Conservation (phyloP, 139 green algal genomes). For the Chlamydomonas schloesseri region DNA sequence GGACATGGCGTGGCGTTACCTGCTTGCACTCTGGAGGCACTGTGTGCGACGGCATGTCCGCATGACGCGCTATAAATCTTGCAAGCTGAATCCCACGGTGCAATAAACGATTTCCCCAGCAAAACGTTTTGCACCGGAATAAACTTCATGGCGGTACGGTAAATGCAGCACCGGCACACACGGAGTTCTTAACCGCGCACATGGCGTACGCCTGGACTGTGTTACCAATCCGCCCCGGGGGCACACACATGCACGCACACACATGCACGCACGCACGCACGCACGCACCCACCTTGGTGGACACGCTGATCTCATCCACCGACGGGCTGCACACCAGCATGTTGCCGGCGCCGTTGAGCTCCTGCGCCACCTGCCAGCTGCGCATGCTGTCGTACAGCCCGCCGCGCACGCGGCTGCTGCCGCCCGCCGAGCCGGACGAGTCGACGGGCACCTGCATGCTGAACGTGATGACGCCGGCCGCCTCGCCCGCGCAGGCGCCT, state of each 20-base stretch:
- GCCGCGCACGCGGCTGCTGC: background rate
- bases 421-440: background rate
- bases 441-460: background rate
- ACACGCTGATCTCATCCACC: slow-evolving; percentile 8
- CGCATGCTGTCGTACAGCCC: slow-evolving; percentile 25
- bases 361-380: slow-evolving; percentile 14
- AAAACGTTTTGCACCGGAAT: no score
- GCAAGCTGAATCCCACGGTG: no score
- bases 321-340: background rate
- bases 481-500: background rate
- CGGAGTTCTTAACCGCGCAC: no score
- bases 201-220: no score
- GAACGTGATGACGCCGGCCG: background rate
- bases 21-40: no score
- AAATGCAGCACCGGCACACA: no score
- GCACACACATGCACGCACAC: background rate
- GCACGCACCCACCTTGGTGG: slow-evolving; percentile 2
- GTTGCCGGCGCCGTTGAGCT: background rate
- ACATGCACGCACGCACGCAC: background rate
- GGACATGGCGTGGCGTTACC: no score
- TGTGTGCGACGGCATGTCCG: no score
- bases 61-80: no score
- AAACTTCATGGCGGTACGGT: no score
- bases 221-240: no score
- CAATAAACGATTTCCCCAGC: no score